A percentile compares a stretch with the other conserved stretches of the same genome.
Conservation (phyloP, 768 basidiomycete genomes). For the Cantharellus anzutake region DNA sequence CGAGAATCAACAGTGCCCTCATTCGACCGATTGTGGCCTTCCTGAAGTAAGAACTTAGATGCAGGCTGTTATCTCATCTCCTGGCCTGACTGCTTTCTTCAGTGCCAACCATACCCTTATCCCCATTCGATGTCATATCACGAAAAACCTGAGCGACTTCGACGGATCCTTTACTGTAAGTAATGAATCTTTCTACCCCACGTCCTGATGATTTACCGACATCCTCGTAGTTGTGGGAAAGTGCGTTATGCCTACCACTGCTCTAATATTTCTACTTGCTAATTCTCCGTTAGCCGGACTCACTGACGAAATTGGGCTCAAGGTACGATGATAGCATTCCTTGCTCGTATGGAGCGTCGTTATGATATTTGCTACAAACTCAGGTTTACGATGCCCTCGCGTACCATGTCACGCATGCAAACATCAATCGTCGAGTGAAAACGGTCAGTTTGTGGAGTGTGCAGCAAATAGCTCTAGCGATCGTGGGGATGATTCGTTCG, state of each 20-base stretch:
- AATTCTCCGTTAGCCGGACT: conserved; percentile 49
- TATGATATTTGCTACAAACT: background rate
- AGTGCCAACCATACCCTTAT: conserved; percentile 88
- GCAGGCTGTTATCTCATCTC: background rate
- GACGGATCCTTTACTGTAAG: conserved; percentile 93
- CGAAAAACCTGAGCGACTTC: conserved; percentile 70
- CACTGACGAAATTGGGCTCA: conserved; percentile 74
- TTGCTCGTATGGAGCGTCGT: background rate
- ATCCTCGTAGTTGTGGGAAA: conserved; percentile 66
- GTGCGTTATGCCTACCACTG: conserved; percentile 25
- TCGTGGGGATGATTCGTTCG: conserved; percentile 57
- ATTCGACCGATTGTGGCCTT: conserved; percentile 95
- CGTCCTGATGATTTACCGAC: background rate
- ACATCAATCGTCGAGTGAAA: conserved; percentile 75
- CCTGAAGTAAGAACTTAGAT: conserved; percentile 55
- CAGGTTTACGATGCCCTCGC: conserved; percentile 85
- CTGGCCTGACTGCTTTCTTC: background rate
- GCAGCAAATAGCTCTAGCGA: conserved; percentile 80
- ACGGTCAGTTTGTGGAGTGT: conserved; percentile 89
- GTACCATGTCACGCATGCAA: conserved; percentile 80
- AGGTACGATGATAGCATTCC: conserved; percentile 25
- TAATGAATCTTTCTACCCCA: conserved; percentile 8
- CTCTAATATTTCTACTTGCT: background rate
- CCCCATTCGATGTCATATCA: conserved; percentile 80
- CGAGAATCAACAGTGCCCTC: conserved; percentile 81